Evolutionary conservation across 306 rosid genomes (phyloP).

Genomic region (Medicago truncatula): DNA sequence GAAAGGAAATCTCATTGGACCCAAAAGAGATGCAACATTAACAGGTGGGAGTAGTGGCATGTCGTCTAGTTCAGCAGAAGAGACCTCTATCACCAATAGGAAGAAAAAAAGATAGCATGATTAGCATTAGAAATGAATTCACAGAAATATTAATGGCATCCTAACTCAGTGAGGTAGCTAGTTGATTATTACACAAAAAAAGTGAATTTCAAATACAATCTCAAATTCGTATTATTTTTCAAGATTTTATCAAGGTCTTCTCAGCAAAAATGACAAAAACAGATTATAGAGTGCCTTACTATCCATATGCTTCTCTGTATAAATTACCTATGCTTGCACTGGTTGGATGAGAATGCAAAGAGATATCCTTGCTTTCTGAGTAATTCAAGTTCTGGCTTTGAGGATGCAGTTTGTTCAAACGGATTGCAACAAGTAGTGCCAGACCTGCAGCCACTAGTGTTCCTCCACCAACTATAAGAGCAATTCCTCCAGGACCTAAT

Average conservation of each 20-base stretch:
- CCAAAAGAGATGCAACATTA: slow-evolving; percentile 54
- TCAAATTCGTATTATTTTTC: slow-evolving; percentile 24
- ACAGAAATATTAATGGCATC: slow-evolving; percentile 7
- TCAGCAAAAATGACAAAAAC: slow-evolving; percentile 26
- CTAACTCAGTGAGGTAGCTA: slow-evolving; percentile 8
- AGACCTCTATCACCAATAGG: slow-evolving; percentile 43
- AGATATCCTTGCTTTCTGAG: slow-evolving; percentile 48
- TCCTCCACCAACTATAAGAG: slow-evolving; percentile 72
- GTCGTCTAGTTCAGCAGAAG: slow-evolving; percentile 52
- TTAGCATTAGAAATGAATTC: slow-evolving; percentile 21
- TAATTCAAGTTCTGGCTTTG: slow-evolving; percentile 39
- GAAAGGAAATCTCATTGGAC: slow-evolving; percentile 63
- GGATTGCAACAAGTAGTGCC: slow-evolving; percentile 60
- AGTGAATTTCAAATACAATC: slow-evolving; percentile 6
- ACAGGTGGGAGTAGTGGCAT: slow-evolving; percentile 55
- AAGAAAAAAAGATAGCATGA: slow-evolving; percentile 1
- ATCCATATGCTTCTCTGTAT: slow-evolving; percentile 31
- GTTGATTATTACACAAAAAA: not conserved
- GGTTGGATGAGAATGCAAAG: slow-evolving; percentile 56
- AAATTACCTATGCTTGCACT: slow-evolving; percentile 61
- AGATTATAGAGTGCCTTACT: slow-evolving; percentile 12
- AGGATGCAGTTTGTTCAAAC: slow-evolving; percentile 50
- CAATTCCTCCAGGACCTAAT: slow-evolving; percentile 74
- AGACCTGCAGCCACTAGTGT: slow-evolving; percentile 67
- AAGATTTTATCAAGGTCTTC: slow-evolving; percentile 24